phyloP scores from a whole-genome alignment of 192 early-diverging fungal species.

The Rhizophagus prolifer region DNA sequence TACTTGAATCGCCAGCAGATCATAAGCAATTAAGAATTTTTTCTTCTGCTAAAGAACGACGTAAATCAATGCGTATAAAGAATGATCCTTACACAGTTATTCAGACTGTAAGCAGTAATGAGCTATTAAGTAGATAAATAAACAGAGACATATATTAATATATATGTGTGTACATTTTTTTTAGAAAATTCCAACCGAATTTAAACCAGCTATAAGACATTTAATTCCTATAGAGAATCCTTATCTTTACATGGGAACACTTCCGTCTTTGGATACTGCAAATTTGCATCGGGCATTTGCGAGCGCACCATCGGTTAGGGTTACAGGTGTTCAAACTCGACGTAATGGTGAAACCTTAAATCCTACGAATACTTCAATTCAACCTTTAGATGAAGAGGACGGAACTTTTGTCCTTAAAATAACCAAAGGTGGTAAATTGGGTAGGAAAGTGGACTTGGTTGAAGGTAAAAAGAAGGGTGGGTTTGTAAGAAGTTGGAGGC shows the following conservation, averaged over 20 bases:
- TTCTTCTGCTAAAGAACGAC: slow-evolving; percentile 21
- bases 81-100: slow-evolving; percentile 46
- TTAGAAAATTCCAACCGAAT: slow-evolving; percentile 19
- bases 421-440: slow-evolving; percentile 68
- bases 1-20: slow-evolving; percentile 31
- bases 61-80: slow-evolving; percentile 31
- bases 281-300: slow-evolving; percentile 14
- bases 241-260: slow-evolving; percentile 20
- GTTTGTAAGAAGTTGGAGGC: slow-evolving; percentile 68
- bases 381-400: slow-evolving; percentile 22
- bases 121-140: too few species aligned
- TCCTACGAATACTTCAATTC: not conserved
- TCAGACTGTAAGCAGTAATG: slow-evolving; percentile 37
- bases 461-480: slow-evolving; percentile 61
- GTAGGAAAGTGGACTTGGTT: slow-evolving; percentile 70
- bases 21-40: slow-evolving; percentile 17
- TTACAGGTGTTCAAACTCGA: slow-evolving; percentile 21
- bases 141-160: too few species aligned
- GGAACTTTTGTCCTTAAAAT: slow-evolving; percentile 42
- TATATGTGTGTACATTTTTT: not conserved
- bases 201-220: slow-evolving; percentile 11
- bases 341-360: slow-evolving; percentile 9
- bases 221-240: slow-evolving; percentile 23
- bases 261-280: not conserved
- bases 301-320: not conserved